phyloP scores from a whole-genome alignment of 2,329 filamentous ascomycete species.

The Neofusicoccum sp. region DNA sequence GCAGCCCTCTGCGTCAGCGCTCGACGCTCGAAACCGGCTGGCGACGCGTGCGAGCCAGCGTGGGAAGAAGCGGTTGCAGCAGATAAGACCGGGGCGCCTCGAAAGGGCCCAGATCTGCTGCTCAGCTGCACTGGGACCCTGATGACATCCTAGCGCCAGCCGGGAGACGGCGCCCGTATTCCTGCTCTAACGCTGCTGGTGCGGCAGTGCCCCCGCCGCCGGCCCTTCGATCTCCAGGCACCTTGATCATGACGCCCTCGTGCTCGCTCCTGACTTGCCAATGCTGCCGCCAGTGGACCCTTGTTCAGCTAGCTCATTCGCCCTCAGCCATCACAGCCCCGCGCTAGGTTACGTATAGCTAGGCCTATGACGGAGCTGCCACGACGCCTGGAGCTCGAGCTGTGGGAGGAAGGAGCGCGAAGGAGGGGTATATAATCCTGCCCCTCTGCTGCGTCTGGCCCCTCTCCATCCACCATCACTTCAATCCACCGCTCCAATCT shows the following conservation, averaged over 20 bases:
- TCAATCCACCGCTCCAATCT: not conserved
- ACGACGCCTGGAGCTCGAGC: not conserved
- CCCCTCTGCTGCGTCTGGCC: not conserved
- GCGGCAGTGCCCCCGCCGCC: conserved; percentile 1
- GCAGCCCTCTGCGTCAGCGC: not conserved
- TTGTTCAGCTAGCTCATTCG: not conserved
- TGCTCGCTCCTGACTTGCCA: conserved; percentile 1
- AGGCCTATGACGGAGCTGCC: not conserved
- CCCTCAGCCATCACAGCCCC: not conserved
- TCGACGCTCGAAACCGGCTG: not conserved
- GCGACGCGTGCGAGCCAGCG: not conserved
- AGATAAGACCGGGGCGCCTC: not conserved
- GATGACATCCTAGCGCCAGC: not conserved
- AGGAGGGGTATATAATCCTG: conserved; percentile 14
- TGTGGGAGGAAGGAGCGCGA: not conserved
- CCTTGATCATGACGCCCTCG: conserved; percentile 5
- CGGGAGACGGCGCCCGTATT: conserved; percentile 10
- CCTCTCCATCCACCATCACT: conserved; percentile 8
- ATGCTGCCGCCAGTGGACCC: not conserved
- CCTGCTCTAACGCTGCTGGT: conserved; percentile 7
- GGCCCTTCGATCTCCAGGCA: conserved; percentile 15
- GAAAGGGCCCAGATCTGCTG: not conserved
- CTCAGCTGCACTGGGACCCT: conserved; percentile 12
- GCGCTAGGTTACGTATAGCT: conserved; percentile 15
- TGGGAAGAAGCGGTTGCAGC: not conserved